phyloP scores from a whole-genome alignment of 2,329 filamentous ascomycete species.

The Blastomyces gilchristii region DNA sequence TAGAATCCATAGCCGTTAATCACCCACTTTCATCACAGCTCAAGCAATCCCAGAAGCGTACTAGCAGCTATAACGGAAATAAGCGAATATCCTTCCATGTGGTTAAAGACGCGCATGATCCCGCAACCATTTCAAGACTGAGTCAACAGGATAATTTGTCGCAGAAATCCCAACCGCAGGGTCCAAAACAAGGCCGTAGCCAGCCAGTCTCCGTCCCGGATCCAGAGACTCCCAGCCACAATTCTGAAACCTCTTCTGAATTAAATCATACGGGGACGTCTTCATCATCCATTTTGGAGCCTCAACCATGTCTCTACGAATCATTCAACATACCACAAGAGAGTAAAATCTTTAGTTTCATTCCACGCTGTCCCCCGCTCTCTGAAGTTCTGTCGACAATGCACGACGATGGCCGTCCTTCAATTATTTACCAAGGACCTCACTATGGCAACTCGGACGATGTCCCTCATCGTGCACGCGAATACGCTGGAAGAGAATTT shows the following conservation, averaged over 20 bases:
- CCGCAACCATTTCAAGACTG: conserved; percentile 51
- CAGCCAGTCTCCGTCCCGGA: neutral
- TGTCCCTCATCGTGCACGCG: conserved; percentile 62
- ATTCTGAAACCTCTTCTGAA: neutral
- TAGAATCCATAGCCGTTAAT: neutral
- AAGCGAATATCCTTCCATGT: conserved; percentile 56
- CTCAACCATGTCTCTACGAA: conserved; percentile 17
- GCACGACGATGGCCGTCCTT: conserved; percentile 46
- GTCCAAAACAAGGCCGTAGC: neutral
- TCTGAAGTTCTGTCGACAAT: conserved; percentile 48
- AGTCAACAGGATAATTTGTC: conserved; percentile 52
- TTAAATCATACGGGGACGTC: conserved; percentile 5
- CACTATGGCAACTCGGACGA: conserved; percentile 78
- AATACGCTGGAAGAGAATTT: conserved; percentile 84
- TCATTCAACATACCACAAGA: conserved; percentile 23
- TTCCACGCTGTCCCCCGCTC: conserved; percentile 18
- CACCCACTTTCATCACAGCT: conserved; percentile 17
- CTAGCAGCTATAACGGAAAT: conserved; percentile 24
- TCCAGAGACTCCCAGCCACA: neutral
- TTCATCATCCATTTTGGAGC: conserved; percentile 16
- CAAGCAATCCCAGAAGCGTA: conserved; percentile 22
- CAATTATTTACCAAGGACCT: conserved; percentile 71
- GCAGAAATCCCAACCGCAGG: neutral
- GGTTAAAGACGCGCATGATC: conserved; percentile 65
- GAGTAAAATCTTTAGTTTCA: conserved; percentile 21